Evolutionary conservation across 2,329 filamentous ascomycete species (phyloP).

Genomic region (Botryotinia globosa): DNA sequence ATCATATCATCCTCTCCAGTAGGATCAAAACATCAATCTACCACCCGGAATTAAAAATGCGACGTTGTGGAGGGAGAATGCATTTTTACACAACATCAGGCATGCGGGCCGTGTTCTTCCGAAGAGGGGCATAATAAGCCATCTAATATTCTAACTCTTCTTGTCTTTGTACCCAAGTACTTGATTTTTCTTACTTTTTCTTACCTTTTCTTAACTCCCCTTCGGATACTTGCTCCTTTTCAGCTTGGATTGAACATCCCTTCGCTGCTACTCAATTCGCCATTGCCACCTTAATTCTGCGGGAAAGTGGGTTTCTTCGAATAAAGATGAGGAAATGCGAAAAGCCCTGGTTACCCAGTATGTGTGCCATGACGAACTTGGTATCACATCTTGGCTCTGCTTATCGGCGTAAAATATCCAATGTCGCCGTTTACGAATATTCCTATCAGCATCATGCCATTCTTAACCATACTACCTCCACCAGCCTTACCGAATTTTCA

Average conservation of each 20-base stretch:
- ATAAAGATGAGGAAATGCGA: neutral
- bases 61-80: conserved; percentile 13
- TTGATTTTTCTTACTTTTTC: neutral
- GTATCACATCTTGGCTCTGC: conserved; percentile 7
- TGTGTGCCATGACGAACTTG: conserved; percentile 11
- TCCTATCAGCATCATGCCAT: neutral
- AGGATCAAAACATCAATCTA: neutral
- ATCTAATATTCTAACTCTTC: neutral
- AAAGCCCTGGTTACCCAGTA: neutral
- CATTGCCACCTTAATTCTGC: conserved; percentile 16
- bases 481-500: conserved; percentile 2
- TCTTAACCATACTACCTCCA: no score
- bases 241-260: neutral
- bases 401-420: conserved; percentile 6
- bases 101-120: conserved; percentile 19
- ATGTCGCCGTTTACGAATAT: neutral
- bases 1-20: conserved; percentile 11
- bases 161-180: neutral
- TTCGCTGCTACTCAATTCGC: neutral
- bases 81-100: conserved; percentile 18
- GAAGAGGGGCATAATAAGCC: conserved; percentile 6
- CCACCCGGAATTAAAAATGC: conserved; percentile 14
- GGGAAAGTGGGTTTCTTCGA: conserved; percentile 6
- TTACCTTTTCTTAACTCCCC: neutral
- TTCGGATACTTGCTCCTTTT: neutral